Evolutionary conservation across 2,329 filamentous ascomycete species (phyloP).

Genomic region (Beauveria asiatica): DNA sequence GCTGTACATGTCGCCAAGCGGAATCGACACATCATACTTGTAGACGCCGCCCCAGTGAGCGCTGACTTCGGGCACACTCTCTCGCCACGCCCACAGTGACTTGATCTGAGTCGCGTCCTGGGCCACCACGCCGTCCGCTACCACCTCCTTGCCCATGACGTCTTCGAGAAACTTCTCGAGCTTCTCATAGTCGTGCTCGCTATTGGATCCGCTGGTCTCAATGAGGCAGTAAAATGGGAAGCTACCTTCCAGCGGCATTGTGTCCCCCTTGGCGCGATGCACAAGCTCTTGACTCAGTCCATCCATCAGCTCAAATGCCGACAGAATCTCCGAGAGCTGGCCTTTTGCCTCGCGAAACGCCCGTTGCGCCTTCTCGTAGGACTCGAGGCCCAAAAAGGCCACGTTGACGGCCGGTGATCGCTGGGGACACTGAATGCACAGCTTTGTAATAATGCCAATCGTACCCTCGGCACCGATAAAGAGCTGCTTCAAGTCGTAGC

Average conservation of each 20-base stretch:
- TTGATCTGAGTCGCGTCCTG: conserved; percentile 87
- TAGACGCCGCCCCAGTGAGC: conserved; percentile 92
- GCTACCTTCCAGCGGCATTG: conserved; percentile 70
- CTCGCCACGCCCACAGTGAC: conserved; percentile 83
- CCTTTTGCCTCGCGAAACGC: conserved; percentile 85
- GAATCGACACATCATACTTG: conserved; percentile 97
- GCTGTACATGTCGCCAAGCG: conserved; percentile 75
- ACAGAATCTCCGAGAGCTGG: conserved; percentile 89
- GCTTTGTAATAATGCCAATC: conserved; percentile 83
- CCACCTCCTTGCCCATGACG: conserved; percentile 80
- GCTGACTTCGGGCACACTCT: conserved; percentile 83
- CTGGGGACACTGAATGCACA: conserved; percentile 84
- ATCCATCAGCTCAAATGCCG: conserved; percentile 97
- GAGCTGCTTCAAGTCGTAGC: conserved; percentile 92
- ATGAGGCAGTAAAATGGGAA: conserved; percentile 94
- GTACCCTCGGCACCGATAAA: conserved; percentile 96
- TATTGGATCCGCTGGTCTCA: conserved; percentile 91
- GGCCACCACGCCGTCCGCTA: conserved; percentile 82
- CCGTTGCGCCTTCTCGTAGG: conserved; percentile 77
- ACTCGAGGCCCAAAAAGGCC: conserved; percentile 85
- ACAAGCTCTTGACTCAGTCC: conserved; percentile 72
- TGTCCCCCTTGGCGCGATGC: conserved; percentile 63
- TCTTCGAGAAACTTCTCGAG: conserved; percentile 83
- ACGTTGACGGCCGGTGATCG: conserved; percentile 85
- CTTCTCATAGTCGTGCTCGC: conserved; percentile 89